phyloP scores from a whole-genome alignment of 148 eudicot species.

The Chenopodium formosanum region DNA sequence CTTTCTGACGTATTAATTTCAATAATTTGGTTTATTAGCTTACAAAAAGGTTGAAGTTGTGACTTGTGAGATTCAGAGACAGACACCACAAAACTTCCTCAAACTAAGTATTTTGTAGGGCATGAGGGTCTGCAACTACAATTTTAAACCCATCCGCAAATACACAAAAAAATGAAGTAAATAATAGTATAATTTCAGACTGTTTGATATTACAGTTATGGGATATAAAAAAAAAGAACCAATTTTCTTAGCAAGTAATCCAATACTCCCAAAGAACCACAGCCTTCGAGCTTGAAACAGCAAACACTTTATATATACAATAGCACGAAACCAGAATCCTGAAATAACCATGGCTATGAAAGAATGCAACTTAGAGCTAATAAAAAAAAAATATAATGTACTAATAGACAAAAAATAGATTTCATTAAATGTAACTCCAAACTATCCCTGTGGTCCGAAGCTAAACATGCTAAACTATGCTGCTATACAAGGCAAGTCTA shows the following conservation, averaged over 20 bases:
- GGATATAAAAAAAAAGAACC: background rate
- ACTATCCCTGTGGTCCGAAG: conserved; percentile 16
- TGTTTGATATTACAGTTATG: background rate
- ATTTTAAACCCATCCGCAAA: no score
- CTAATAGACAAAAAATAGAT: background rate
- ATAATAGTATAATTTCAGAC: no score
- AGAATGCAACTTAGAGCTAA: background rate
- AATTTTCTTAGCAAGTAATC: background rate
- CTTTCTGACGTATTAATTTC: no score
- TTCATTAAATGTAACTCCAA: conserved; percentile 5
- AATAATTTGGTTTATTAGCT: no score
- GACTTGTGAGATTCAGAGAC: no score
- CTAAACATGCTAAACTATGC: conserved; percentile 23
- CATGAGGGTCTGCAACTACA: no score
- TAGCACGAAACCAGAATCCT: background rate
- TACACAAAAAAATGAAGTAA: no score
- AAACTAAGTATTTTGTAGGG: no score
- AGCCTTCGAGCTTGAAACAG: background rate
- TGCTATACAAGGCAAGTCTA: conserved; percentile 20
- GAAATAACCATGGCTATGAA: background rate
- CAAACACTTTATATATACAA: background rate
- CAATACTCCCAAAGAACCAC: background rate
- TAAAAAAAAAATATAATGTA: background rate
- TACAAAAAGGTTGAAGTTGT: no score
- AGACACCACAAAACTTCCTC: no score